Percentiles rank a stretch among this genome's conserved stretches.
These are phyloP conservation scores for Microbotryum silenes-acaulis DNA, from an alignment of 1,284 basidiomycete genomes.

Conservation along the genomic window DNA sequence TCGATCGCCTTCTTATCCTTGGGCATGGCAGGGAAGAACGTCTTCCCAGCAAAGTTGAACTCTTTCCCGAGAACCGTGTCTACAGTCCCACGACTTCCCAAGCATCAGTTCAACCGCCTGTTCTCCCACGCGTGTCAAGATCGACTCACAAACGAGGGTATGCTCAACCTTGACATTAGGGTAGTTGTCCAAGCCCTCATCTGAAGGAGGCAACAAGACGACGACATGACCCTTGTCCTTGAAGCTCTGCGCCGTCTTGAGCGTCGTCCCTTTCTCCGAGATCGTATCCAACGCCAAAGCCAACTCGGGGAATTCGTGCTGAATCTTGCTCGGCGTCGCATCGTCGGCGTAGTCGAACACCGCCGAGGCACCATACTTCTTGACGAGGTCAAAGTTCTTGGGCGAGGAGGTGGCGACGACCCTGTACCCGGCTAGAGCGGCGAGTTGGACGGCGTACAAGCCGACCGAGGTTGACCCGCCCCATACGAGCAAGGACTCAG, in stretches of 20 bases:
- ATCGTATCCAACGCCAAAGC: constrained; percentile 31
- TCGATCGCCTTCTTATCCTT: constrained; percentile 20
- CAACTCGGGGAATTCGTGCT: constrained; percentile 20
- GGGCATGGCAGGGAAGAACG: constrained; percentile 13
- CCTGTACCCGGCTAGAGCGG: constrained; percentile 50
- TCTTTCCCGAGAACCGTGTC: constrained; percentile 27
- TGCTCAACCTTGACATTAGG: constrained; percentile 10
- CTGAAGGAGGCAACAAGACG: constrained; percentile 23
- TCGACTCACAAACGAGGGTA: constrained; percentile 21
- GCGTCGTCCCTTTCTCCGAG: constrained; percentile 28
- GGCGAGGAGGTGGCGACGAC: constrained; percentile 52
- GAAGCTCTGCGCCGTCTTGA: constrained; percentile 16
- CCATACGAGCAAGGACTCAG: constrained; percentile 45
- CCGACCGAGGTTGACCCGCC: constrained; percentile 46
- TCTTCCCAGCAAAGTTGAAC: constrained; percentile 16
- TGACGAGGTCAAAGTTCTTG: constrained; percentile 47
- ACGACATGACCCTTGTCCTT: constrained; percentile 24
- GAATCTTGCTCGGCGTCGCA: constrained; percentile 20
- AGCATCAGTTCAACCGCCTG: neutral
- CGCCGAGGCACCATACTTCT: constrained; percentile 51
- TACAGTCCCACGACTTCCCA: neutral
- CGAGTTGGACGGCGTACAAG: constrained; percentile 51
- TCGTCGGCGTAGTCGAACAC: constrained; percentile 19
- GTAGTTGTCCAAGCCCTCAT: constrained; percentile 16
- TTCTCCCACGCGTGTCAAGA: neutral